A percentile compares a stretch with the other conserved stretches of the same genome.
Conservation (phyloP, 2,329 filamentous ascomycete genomes). For the Metarhizium humberi region DNA sequence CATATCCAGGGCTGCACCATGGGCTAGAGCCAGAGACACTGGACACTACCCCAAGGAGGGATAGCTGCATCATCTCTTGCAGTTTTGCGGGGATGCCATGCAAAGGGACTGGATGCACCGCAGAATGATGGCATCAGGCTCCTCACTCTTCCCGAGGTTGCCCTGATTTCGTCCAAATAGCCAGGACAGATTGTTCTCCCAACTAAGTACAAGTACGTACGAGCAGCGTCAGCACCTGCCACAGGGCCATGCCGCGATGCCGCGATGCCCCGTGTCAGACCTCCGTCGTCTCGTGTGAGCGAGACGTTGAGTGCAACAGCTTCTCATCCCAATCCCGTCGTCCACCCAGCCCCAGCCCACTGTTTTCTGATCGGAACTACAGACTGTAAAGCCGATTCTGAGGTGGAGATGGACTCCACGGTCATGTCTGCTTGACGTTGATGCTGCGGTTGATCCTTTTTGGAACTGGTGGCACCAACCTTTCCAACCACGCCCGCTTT, state of each 20-base stretch:
- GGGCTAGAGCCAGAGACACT: not conserved
- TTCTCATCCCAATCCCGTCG: not conserved
- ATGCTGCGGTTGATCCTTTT: not conserved
- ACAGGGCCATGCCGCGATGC: not conserved
- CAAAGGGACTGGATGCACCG: not conserved
- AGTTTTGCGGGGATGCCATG: not conserved
- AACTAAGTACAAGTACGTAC: too few relatives aligned
- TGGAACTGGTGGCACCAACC: not conserved
- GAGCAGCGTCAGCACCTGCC: not conserved
- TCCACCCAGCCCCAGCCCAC: too few relatives aligned
- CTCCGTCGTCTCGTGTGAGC: not conserved
- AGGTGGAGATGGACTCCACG: not conserved
- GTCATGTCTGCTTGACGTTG: not conserved
- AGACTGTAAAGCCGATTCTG: not conserved
- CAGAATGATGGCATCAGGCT: not conserved
- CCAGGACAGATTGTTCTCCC: too few relatives aligned
- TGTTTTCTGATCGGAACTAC: not conserved
- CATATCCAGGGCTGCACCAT: not conserved
- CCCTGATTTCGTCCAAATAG: not conserved
- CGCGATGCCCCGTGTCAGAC: not conserved
- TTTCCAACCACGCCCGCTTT: not conserved
- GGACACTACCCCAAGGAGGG: not conserved
- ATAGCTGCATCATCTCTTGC: not conserved
- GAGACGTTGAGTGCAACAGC: not conserved
- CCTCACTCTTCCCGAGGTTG: not conserved